Percentiles rank a stretch among this genome's conserved stretches.
Evolutionary conservation across 257 asterid species (phyloP).

Genomic region (Solanum chilense): DNA sequence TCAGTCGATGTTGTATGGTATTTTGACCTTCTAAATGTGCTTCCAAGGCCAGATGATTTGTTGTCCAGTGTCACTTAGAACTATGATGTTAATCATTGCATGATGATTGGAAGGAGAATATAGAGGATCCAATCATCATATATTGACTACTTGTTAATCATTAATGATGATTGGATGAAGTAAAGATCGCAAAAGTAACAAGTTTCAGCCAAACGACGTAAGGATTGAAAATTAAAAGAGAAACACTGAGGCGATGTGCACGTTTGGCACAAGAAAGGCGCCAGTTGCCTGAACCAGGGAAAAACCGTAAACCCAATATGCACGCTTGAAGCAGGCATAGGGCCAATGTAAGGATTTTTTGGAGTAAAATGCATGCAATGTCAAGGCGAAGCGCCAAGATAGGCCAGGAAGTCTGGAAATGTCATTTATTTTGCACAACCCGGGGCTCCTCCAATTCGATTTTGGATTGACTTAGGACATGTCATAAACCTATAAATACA

Average conservation of each 20-base stretch:
- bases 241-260: background rate
- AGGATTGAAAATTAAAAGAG: background rate
- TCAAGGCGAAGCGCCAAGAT: background rate
- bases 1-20: background rate
- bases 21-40: background rate
- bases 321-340: background rate
- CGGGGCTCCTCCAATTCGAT: background rate
- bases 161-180: background rate
- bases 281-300: background rate
- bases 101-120: background rate
- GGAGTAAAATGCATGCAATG: background rate
- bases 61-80: background rate
- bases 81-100: background rate
- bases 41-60: background rate
- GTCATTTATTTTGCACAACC: background rate
- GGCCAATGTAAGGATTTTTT: background rate
- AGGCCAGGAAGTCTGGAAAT: background rate
- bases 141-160: background rate
- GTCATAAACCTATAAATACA: background rate
- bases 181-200: background rate
- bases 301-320: background rate
- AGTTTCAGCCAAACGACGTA: background rate
- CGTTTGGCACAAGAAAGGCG: background rate
- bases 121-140: background rate
- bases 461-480: background rate